Conservation (phyloP, 768 basidiomycete genomes). For the Auricularia heimuer region DNA sequence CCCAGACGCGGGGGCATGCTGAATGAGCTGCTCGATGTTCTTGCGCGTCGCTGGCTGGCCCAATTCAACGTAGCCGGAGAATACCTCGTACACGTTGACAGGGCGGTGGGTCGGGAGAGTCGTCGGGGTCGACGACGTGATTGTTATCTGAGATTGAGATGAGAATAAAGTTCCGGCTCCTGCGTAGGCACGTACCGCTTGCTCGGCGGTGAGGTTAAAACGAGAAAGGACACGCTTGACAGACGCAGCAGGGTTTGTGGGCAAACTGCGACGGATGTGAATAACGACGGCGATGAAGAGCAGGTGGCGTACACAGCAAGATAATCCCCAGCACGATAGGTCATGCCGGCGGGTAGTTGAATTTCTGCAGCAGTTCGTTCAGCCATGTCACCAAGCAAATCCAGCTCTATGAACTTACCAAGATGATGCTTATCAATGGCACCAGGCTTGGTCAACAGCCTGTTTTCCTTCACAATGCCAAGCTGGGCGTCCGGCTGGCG, state of each 20-base stretch:
- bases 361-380: constrained; percentile 22
- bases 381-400: not conserved
- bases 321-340: constrained; percentile 38
- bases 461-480: constrained; percentile 31
- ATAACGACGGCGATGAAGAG: not conserved
- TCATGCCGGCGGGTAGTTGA: constrained; percentile 28
- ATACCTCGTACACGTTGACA: constrained; percentile 27
- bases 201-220: constrained; percentile 30
- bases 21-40: constrained; percentile 28
- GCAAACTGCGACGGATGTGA: constrained; percentile 20
- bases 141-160: constrained; percentile 19
- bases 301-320: constrained; percentile 28
- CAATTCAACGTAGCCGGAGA: constrained; percentile 39
- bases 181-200: constrained; percentile 22
- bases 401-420: constrained; percentile 15
- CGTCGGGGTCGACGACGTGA: constrained; percentile 29
- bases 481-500: constrained; percentile 30
- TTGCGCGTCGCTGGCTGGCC: constrained; percentile 37
- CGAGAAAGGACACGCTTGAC: constrained; percentile 29
- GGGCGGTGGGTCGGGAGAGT: constrained; percentile 31
- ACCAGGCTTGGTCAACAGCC: constrained; percentile 28
- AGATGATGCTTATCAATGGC: constrained; percentile 34
- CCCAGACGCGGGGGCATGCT: constrained; percentile 10
- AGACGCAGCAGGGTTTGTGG: constrained; percentile 30
- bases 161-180: not conserved